Conservation (phyloP, 2,329 filamentous ascomycete species). For the Orbilia blumenaviensis region DNA sequence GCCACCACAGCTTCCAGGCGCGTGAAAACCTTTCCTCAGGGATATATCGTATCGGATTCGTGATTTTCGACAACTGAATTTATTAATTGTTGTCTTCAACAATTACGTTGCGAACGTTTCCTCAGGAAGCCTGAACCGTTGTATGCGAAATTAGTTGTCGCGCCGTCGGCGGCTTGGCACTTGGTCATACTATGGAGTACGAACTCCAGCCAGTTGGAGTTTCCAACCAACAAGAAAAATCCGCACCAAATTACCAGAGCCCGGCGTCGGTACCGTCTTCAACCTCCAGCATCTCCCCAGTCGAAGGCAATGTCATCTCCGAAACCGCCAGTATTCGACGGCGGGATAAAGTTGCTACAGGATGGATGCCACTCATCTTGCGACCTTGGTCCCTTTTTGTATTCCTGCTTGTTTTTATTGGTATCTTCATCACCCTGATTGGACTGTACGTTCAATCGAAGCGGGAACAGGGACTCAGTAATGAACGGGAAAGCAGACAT, state of each 20-base stretch:
- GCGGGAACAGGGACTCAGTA: conserved; percentile 41
- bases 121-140: background rate
- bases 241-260: conserved; percentile 17
- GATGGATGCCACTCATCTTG: conserved; percentile 44
- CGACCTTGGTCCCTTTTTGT: conserved; percentile 38
- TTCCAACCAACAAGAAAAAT: conserved; percentile 24
- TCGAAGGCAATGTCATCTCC: conserved; percentile 19
- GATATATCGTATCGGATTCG: too few relatives aligned
- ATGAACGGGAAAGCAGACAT: conserved; percentile 43
- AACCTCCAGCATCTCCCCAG: conserved; percentile 18
- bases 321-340: conserved; percentile 18
- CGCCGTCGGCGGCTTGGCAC: background rate
- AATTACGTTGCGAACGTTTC: too few relatives aligned
- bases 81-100: background rate
- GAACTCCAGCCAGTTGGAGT: conserved; percentile 21
- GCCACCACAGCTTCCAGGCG: too few relatives aligned
- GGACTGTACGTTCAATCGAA: conserved; percentile 46
- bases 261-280: background rate
- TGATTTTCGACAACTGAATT: too few relatives aligned
- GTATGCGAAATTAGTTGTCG: background rate
- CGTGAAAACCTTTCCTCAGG: too few relatives aligned
- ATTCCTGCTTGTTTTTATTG: conserved; percentile 39
- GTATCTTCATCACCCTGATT: conserved; percentile 46
- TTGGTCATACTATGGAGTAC: conserved; percentile 36
- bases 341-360: conserved; percentile 34